Base-by-base conservation (phyloP, 768 basidiomycete genomes). In the Boletus insuetus region DNA sequence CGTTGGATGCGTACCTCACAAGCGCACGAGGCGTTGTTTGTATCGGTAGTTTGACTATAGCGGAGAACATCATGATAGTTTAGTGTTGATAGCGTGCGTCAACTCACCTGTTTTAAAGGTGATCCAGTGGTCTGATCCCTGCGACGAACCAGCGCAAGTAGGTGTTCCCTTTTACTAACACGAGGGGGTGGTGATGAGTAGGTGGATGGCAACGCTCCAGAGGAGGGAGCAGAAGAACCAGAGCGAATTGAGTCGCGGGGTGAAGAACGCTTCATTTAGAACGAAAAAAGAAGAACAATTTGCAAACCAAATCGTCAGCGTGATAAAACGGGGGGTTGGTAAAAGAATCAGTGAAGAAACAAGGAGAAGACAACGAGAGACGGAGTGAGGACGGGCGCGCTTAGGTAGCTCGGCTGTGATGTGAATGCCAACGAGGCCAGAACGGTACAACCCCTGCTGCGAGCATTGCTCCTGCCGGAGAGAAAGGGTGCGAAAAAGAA, bases 51-150 rank as follows among this genome's bases (percentile, higher is more conserved):
- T n/a, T n/a, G n/a, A n/a, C n/a, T n/a, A n/a, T n/a, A n/a, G n/a
- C n/a, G n/a, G n/a, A n/a, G n/a, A n/a, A n/a, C n/a, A n/a, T n/a
- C n/a, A n/a, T n/a, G n/a, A n/a, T n/a, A n/a, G n/a, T n/a, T n/a
- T n/a, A n/a, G n/a, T n/a, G 16, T 5, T 2, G 16, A 46, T 5
- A n/a, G 32, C 3, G 37, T 40, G 4, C n/a, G 7, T 37, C 3
- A 1, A 68, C 77, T 14, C 34, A 85, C 89, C 76, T 92, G 89
- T 67, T 91, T 91, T 60, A 94, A 79, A 14, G 92, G 81, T 13
- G 85, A 87, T 58, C 91, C 88, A 61, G 93, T 93, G 62, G 92
- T 86, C 19, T 83, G 77, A 73, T 94, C 91, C 74, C 93, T 94
- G 74, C 93, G 91, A 50, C 86, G 81, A 59, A 93, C 85, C 67